Base-by-base conservation (phyloP, 257 asterid species). In the Rubia yunnanensis region DNA sequence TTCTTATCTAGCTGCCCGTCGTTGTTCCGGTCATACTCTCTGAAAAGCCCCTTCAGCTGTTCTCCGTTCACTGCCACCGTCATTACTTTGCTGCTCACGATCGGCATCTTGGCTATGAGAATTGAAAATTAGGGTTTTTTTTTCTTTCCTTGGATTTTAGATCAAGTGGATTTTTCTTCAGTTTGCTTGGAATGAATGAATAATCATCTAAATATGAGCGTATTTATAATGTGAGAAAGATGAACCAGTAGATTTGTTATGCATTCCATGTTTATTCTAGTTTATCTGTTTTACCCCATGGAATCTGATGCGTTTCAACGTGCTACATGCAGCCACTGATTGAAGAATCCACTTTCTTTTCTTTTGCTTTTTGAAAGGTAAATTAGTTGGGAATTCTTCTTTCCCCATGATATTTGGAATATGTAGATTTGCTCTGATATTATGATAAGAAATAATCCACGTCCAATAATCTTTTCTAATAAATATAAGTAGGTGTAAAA, bases 1-100 rank as follows among this genome's bases (percentile, higher is more conserved):
- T 31, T 27, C 71, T 27, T 71, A 17, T 38, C 39, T 0, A 76
- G 27, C n/a, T 44, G 46, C 3, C 71, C 68, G 24, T 76, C 80
- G 0, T 71, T 48, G 52, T 76, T 69, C 23, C 27, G 68, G 64
- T 76, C 80, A 53, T 56, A 32, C 17, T 64, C 26, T 46, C 20
- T 36, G 2, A 76, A 65, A 1, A 66, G 30, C 5, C 39, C 20
- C 22, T 38, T 34, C 13, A 76, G 70, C 58, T 62, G 58, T 23
- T 66, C 73, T 0, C 27, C 27, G 13, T 26, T 50, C 1, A 50
- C 10, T 26, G 27, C 27, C 0, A 50, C 0, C 1, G 57, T 50
- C 57, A n/a, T 20, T 50, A 11, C 57, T 20, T 22, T 50, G 1
- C 52, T 50, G 1, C 52, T 20, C 8, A 44, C 52, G 5, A 44